Percentiles rank a stretch among this genome's conserved stretches.
phyloP scores from a whole-genome alignment of 306 rosid genomes.

The Rosa chinensis region DNA sequence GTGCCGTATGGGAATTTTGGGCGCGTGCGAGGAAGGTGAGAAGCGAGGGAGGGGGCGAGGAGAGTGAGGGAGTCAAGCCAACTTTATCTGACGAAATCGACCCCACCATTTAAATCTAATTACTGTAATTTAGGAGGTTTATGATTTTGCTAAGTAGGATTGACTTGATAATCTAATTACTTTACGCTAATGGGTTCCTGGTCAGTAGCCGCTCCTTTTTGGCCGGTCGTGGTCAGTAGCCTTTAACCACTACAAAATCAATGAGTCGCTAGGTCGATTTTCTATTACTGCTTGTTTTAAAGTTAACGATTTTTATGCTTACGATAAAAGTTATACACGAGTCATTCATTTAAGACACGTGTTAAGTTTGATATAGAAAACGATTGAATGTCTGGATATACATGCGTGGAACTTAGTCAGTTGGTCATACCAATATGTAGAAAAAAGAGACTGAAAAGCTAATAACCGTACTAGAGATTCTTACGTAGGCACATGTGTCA shows the following conservation, averaged over 20 bases:
- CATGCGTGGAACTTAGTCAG: no score
- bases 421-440: no score
- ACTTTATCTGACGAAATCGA: slow-evolving; percentile 12
- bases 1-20: not conserved
- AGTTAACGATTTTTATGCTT: no score
- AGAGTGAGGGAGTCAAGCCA: slow-evolving; percentile 24
- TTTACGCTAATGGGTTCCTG: slow-evolving; percentile 11
- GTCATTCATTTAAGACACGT: no score
- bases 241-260: not conserved
- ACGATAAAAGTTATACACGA: no score
- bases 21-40: not conserved
- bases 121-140: not conserved
- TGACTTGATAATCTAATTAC: not conserved
- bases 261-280: no score
- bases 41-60: not conserved
- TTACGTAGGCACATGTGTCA: no score
- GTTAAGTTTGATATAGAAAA: no score
- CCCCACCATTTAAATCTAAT: not conserved
- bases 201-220: not conserved
- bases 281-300: no score
- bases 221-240: not conserved
- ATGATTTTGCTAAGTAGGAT: not conserved
- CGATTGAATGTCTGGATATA: no score
- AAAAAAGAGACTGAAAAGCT: no score
- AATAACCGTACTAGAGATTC: no score